Base-by-base conservation (phyloP, 495 filamentous ascomycete species). In the Aspergillus cristatus region DNA sequence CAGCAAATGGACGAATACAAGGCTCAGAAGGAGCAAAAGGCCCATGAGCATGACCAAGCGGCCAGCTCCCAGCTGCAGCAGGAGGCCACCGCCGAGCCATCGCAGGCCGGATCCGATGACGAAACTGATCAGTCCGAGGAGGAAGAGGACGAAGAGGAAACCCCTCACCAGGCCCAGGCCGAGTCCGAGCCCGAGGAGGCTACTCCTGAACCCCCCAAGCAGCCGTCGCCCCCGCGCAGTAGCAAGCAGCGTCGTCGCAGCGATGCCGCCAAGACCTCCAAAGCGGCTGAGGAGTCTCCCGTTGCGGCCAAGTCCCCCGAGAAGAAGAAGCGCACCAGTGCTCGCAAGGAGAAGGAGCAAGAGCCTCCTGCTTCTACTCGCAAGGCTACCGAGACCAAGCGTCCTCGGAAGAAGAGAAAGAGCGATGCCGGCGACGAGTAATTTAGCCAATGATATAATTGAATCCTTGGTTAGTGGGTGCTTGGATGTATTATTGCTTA, bases 1-100 rank as follows among this genome's bases (percentile, higher is more conserved):
- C 74, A 74, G 10, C 75, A 79, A 36, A 72, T 84, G 42, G 73
- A 78, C 46, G 80, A 77, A 2, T 90, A 90, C 67, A 85, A 84
- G 67, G 65, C 63, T 24, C 4, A 24, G 20, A 24, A 24, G 20
- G 20, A 24, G 8, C 20, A 24, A 8, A 24, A 24, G 20, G 20
- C 4, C 16, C 55, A 52, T 15, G 57, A 62, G 35, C 82, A 85
- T 43, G 58, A 61, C 3, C 65, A 79, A 20, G 79, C 79, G 16
- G 62, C 62, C 14, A 52, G 55, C 44, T 77, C 72, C 44, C 63
- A 70, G 36, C 47, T 67, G 31, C 74, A 79, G 25, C 74, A 82
- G 28, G 65, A 69, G 12, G 65, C 63, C n/a, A 74, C 62, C 12
- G 59, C 62, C 14, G 70, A 78, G 28, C 72, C 73, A 14, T 55